Evolutionary conservation across 2,329 filamentous ascomycete genomes (phyloP).

Genomic region (Alternaria hordeiaustralica): DNA sequence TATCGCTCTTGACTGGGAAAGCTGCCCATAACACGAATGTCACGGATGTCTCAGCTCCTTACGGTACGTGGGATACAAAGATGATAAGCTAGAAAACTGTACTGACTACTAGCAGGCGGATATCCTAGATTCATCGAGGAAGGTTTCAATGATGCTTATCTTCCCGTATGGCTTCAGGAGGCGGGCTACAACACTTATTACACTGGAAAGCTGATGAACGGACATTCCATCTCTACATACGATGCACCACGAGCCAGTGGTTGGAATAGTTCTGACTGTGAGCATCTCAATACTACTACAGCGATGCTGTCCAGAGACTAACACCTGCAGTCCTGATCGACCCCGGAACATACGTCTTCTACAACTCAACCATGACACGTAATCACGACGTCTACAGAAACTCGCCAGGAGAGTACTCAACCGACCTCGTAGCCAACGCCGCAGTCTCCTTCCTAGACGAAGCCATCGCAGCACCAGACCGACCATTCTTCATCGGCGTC

Average conservation of each 20-base stretch:
- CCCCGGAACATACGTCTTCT: conserved; percentile 71
- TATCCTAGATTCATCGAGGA: conserved; percentile 71
- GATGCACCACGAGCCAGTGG: conserved; percentile 63
- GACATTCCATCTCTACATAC: conserved; percentile 67
- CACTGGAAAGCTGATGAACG: conserved; percentile 75
- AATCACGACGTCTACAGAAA: conserved; percentile 64
- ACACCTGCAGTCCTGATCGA: conserved; percentile 58
- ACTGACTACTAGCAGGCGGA: conserved; percentile 49
- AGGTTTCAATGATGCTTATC: conserved; percentile 70
- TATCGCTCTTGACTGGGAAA: conserved; percentile 69
- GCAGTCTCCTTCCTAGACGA: conserved; percentile 67
- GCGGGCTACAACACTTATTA: conserved; percentile 76
- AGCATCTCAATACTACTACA: background rate
- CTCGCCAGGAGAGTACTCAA: conserved; percentile 62
- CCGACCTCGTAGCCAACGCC: conserved; percentile 66
- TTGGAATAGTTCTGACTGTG: conserved; percentile 62
- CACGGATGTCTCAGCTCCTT: conserved; percentile 63
- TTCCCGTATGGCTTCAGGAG: conserved; percentile 74
- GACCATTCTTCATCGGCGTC: conserved; percentile 72
- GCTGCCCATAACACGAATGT: conserved; percentile 75
- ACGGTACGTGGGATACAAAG: conserved; percentile 49
- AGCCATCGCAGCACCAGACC: conserved; percentile 56
- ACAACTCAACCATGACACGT: conserved; percentile 68
- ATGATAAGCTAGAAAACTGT: background rate
- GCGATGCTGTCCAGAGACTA: background rate